These are phyloP conservation scores for Geotrichum citri-aurantii DNA, from an alignment of 1,139 yeast genomes.

Conservation along the genomic window DNA sequence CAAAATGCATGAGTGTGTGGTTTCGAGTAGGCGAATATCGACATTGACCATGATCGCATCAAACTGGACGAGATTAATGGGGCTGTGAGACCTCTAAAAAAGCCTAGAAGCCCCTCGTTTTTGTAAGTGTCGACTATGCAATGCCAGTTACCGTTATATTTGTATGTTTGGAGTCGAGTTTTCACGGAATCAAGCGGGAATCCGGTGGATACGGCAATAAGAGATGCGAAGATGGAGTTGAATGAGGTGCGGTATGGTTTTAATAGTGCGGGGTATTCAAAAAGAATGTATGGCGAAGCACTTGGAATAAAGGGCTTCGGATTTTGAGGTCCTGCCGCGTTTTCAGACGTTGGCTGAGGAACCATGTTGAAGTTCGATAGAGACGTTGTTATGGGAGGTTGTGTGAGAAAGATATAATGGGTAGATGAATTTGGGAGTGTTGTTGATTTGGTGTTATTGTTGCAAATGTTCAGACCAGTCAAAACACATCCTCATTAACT, in stretches of 20 bases:
- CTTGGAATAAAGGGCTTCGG: not conserved
- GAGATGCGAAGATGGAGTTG: conserved; percentile 57
- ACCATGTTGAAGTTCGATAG: not conserved
- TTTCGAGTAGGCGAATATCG: conserved; percentile 55
- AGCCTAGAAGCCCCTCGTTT: conserved; percentile 63
- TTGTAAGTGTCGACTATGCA: conserved; percentile 54
- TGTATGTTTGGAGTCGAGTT: conserved; percentile 78
- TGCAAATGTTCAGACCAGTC: not conserved
- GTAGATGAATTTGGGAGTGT: not conserved
- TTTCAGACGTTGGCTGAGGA: not conserved
- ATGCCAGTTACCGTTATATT: conserved; percentile 51
- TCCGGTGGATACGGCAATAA: conserved; percentile 65
- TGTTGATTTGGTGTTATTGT: not conserved
- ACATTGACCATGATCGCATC: conserved; percentile 44
- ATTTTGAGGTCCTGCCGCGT: not conserved
- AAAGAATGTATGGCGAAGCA: conserved; percentile 3
- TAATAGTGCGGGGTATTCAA: conserved; percentile 40
- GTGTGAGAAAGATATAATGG: not conserved
- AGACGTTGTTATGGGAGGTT: not conserved
- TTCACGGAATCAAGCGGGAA: conserved; percentile 82
- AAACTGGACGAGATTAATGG: conserved; percentile 29
- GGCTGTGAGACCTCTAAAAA: conserved; percentile 50
- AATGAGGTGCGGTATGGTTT: conserved; percentile 55
- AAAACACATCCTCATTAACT: not conserved
- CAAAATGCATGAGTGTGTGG: conserved; percentile 38